A percentile compares a stretch with the other conserved stretches of the same genome.
Conservation (phyloP, 164 flowering plant species). For the Magnolia changhungtana region DNA sequence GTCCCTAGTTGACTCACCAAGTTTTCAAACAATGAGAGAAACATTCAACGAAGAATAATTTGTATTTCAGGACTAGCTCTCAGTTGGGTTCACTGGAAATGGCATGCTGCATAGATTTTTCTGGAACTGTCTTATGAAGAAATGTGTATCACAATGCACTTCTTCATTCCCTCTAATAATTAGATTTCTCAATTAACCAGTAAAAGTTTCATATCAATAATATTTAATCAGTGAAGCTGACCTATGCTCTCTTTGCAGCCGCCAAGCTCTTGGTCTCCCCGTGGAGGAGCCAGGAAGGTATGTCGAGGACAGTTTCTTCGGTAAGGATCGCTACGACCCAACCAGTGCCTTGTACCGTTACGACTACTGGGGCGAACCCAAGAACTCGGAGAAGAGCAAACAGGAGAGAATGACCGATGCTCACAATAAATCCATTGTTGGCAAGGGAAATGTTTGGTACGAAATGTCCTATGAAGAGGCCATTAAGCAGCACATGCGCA, state of each 20-base stretch:
- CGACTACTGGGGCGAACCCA: slow-evolving; percentile 98
- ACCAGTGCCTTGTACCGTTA: slow-evolving; percentile 66
- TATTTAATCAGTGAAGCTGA: no score
- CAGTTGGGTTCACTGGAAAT: no score
- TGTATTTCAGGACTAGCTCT: no score
- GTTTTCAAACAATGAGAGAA: no score
- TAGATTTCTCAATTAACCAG: no score
- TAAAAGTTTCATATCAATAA: no score
- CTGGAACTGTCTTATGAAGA: no score
- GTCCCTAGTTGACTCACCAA: no score
- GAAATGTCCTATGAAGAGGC: slow-evolving; percentile 87
- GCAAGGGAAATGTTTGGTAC: slow-evolving; percentile 77
- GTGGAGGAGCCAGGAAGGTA: slow-evolving; percentile 89
- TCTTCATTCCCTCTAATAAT: no score
- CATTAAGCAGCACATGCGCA: slow-evolving; percentile 47
- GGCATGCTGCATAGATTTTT: no score
- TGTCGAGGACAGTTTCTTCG: slow-evolving; percentile 52
- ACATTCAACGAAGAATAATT: no score
- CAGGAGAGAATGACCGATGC: slow-evolving; percentile 59
- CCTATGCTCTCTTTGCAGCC: slow-evolving; percentile 34
- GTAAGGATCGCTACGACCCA: slow-evolving; percentile 79
- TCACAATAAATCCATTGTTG: slow-evolving; percentile 79
- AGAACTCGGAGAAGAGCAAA: slow-evolving; percentile 83
- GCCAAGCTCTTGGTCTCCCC: slow-evolving; percentile 86
- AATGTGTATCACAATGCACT: no score